A percentile compares a stretch with the other conserved stretches of the same genome.
phyloP scores from a whole-genome alignment of 352 stramenopile genomes.

The Pythium aquatile region DNA sequence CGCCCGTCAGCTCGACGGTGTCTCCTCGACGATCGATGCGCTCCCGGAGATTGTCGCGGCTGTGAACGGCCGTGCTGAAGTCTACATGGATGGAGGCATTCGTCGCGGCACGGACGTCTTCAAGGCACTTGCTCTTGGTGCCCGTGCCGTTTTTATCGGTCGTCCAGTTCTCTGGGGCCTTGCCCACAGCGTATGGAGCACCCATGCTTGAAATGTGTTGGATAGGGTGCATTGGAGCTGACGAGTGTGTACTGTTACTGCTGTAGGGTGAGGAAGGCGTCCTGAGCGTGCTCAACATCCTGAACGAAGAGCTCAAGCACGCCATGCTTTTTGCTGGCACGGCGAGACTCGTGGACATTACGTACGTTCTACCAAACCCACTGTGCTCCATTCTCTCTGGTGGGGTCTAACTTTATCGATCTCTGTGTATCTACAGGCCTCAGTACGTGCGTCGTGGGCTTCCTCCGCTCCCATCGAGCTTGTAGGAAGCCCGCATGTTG shows the following conservation, averaged over 20 bases:
- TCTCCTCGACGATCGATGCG: constrained; percentile 89
- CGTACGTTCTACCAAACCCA: constrained; percentile 32
- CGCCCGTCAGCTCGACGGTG: constrained; percentile 89
- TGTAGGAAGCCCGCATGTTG: constrained; percentile 12
- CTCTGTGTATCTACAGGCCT: constrained; percentile 18
- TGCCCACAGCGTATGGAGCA: constrained; percentile 70
- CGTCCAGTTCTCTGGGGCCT: constrained; percentile 95
- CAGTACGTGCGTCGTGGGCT: constrained; percentile 35
- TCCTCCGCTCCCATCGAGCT: constrained; percentile 23
- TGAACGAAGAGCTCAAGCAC: constrained; percentile 92
- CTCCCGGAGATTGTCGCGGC: constrained; percentile 89
- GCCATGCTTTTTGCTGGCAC: constrained; percentile 89
- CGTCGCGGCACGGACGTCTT: constrained; percentile 95
- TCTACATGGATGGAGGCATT: constrained; percentile 95
- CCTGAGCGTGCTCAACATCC: constrained; percentile 83
- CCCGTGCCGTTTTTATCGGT: constrained; percentile 93
- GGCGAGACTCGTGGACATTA: constrained; percentile 63
- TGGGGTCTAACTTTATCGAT: no score
- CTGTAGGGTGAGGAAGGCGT: constrained; percentile 84
- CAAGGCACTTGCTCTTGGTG: constrained; percentile 93
- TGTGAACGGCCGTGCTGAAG: constrained; percentile 77
- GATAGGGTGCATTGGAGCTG: background rate
- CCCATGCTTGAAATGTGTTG: background rate
- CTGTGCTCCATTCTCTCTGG: background rate
- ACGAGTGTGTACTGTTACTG: background rate